Evolutionary conservation across 2,329 filamentous ascomycete genomes (phyloP).

Genomic region (Uncinocarpus reesii): DNA sequence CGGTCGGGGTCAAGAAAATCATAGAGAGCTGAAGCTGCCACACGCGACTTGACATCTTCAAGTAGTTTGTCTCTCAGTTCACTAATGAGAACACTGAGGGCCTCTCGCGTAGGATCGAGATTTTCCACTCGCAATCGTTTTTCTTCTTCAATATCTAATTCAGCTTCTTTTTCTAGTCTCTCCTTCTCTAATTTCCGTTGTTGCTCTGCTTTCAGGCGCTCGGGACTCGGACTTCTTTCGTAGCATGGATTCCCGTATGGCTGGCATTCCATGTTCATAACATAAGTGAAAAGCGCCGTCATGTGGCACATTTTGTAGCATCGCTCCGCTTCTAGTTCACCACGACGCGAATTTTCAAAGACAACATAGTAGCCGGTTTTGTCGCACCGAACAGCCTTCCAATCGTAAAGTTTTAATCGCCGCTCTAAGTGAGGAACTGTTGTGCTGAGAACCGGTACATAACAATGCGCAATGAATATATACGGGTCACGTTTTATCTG

Average conservation of each 20-base stretch:
- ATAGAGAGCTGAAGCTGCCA: constrained; percentile 70
- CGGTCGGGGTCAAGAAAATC: constrained; percentile 73
- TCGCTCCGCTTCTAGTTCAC: constrained; percentile 68
- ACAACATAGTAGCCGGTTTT: constrained; percentile 79
- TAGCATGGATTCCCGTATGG: constrained; percentile 56
- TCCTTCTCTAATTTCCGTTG: constrained; percentile 57
- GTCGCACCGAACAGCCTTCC: constrained; percentile 74
- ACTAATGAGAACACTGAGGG: constrained; percentile 63
- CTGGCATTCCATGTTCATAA: constrained; percentile 81
- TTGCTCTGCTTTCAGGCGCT: constrained; percentile 36
- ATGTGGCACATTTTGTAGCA: constrained; percentile 72
- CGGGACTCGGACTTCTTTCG: constrained; percentile 41
- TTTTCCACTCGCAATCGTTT: constrained; percentile 78
- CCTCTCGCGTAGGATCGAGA: constrained; percentile 81
- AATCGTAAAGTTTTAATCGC: constrained; percentile 69
- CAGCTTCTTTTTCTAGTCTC: constrained; percentile 59
- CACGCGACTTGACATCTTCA: constrained; percentile 75
- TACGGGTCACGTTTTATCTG: constrained; percentile 73
- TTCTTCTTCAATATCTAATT: constrained; percentile 77
- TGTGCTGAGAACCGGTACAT: constrained; percentile 74
- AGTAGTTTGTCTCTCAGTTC: constrained; percentile 82
- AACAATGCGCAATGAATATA: constrained; percentile 76
- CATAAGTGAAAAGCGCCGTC: constrained; percentile 80
- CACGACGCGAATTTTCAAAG: constrained; percentile 69
- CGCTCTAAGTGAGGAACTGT: constrained; percentile 87